Conservation (phyloP, 768 basidiomycete genomes). For the Naematelia aurantialba region DNA sequence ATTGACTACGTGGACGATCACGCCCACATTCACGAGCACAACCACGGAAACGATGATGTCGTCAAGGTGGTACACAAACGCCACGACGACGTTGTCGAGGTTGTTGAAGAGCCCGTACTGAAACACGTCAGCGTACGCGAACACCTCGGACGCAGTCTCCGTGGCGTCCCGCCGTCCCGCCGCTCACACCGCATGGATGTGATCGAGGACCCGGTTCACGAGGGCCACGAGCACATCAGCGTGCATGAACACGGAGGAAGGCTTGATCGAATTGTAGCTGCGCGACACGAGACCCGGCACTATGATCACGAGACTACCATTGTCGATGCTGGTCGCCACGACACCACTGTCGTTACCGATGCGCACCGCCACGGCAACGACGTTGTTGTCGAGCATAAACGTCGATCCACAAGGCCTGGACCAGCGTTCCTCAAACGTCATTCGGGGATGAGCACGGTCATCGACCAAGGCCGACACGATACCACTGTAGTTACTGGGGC, state of each 20-base stretch:
- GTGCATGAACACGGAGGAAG: not conserved
- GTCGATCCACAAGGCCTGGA: slow-evolving; percentile 10
- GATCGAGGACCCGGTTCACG: not conserved
- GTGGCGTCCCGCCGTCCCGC: too few species aligned
- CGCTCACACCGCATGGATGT: not conserved
- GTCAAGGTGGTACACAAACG: not conserved
- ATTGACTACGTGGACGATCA: slow-evolving; percentile 1
- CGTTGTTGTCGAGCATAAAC: not conserved
- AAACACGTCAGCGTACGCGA: too few species aligned
- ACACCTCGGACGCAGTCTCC: too few species aligned
- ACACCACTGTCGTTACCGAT: not conserved
- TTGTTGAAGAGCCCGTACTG: too few species aligned
- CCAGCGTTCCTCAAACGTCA: slow-evolving; percentile 20
- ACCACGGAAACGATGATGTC: not conserved
- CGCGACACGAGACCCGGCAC: not conserved
- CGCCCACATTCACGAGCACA: not conserved
- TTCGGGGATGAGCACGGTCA: slow-evolving; percentile 4
- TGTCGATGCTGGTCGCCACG: slow-evolving; percentile 6
- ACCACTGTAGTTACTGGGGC: not conserved
- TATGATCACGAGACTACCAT: slow-evolving; percentile 5
- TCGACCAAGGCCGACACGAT: slow-evolving; percentile 4
- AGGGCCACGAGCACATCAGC: not conserved
- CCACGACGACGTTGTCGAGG: too few species aligned
- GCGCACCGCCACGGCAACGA: slow-evolving; percentile 5
- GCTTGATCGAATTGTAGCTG: not conserved